phyloP scores from a whole-genome alignment of 1,139 yeast genomes.

The Ashbya aceris region DNA sequence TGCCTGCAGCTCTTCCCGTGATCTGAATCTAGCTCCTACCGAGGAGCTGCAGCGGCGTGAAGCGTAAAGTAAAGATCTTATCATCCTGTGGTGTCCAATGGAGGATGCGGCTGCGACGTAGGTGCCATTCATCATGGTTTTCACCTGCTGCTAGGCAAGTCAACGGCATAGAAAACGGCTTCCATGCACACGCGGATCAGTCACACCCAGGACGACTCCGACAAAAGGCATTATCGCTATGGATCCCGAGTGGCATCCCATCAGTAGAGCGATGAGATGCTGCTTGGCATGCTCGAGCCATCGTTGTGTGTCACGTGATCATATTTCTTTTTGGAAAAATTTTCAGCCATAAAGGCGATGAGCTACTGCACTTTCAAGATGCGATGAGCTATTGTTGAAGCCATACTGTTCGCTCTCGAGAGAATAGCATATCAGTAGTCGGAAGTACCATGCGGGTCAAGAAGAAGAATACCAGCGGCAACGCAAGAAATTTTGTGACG shows the following conservation, averaged over 20 bases:
- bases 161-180: too few relatives aligned
- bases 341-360: slow-evolving; percentile 2
- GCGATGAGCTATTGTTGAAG: slow-evolving; percentile 9
- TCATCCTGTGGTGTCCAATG: too few relatives aligned
- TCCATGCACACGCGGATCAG: too few relatives aligned
- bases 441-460: slow-evolving; percentile 37
- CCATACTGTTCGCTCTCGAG: neutral
- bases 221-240: too few relatives aligned
- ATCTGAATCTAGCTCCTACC: slow-evolving; percentile 15
- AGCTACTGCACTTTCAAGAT: slow-evolving; percentile 10
- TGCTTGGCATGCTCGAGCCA: too few relatives aligned
- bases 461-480: slow-evolving; percentile 81
- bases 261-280: too few relatives aligned
- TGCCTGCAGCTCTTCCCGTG: slow-evolving; percentile 15
- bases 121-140: too few relatives aligned
- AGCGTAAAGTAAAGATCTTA: too few relatives aligned
- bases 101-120: too few relatives aligned
- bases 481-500: slow-evolving; percentile 86
- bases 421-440: neutral
- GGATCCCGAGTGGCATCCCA: too few relatives aligned
- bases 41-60: slow-evolving; percentile 4
- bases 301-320: neutral
- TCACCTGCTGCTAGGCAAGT: too few relatives aligned
- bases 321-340: slow-evolving; percentile 3
- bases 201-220: too few relatives aligned